Percentiles rank a stretch among this genome's conserved stretches.
Evolutionary conservation across 495 filamentous ascomycete species (phyloP).

Genomic region (Evansstolkia leycettana): DNA sequence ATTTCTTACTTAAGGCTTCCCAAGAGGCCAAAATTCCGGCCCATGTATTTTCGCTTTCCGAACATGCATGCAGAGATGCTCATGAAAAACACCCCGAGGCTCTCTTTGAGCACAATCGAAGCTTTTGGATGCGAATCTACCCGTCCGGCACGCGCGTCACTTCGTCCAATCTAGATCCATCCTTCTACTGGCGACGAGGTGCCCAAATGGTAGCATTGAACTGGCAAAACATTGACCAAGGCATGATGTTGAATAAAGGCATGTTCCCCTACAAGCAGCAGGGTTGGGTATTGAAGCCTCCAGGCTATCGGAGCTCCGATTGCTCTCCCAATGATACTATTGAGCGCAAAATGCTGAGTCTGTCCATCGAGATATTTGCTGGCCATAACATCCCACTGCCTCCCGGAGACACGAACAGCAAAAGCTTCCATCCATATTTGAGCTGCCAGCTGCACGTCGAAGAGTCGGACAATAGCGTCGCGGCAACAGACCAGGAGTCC

Average conservation of each 20-base stretch:
- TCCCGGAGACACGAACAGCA: slow-evolving; percentile 36
- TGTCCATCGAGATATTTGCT: slow-evolving; percentile 40
- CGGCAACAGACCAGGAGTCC: slow-evolving; percentile 21
- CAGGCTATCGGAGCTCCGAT: slow-evolving; percentile 42
- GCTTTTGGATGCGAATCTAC: slow-evolving; percentile 78
- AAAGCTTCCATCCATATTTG: slow-evolving; percentile 63
- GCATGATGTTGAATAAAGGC: slow-evolving; percentile 90
- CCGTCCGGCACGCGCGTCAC: slow-evolving; percentile 70
- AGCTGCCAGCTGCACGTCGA: slow-evolving; percentile 75
- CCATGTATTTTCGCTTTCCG: slow-evolving; percentile 80
- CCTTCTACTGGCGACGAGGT: slow-evolving; percentile 74
- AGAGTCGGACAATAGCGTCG: slow-evolving; percentile 24
- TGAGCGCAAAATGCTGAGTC: slow-evolving; percentile 18
- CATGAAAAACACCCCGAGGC: slow-evolving; percentile 45
- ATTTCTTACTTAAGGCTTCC: neutral
- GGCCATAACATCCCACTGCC: slow-evolving; percentile 41
- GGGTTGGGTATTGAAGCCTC: slow-evolving; percentile 80
- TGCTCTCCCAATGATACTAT: slow-evolving; percentile 11
- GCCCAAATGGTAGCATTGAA: slow-evolving; percentile 90
- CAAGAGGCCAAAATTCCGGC: slow-evolving; percentile 57
- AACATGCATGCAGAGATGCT: slow-evolving; percentile 60
- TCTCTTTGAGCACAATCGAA: slow-evolving; percentile 73
- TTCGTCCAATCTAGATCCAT: slow-evolving; percentile 78
- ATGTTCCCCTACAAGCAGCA: slow-evolving; percentile 67
- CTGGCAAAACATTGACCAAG: slow-evolving; percentile 84